These are phyloP conservation scores for Aulographum hederae DNA, from an alignment of 2,329 filamentous ascomycete genomes.

Conservation along the genomic window DNA sequence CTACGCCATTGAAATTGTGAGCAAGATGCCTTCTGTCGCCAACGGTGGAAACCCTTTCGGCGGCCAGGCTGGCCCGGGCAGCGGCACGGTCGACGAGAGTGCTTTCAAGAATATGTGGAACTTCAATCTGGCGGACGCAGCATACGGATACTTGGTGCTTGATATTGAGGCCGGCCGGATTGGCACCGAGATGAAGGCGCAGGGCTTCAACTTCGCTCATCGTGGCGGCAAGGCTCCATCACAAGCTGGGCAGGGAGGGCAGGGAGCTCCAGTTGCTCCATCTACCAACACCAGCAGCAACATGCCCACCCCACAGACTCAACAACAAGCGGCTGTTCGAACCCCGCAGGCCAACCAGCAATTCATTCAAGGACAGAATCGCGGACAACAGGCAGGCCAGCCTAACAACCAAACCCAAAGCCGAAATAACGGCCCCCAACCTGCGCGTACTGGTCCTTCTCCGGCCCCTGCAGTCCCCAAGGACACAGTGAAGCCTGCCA, in stretches of 20 bases:
- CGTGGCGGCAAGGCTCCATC: constrained; percentile 54
- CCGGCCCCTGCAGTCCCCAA: constrained; percentile 23
- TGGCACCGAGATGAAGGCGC: constrained; percentile 94
- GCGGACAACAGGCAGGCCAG: no score
- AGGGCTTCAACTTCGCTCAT: constrained; percentile 98
- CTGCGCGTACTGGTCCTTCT: constrained; percentile 20
- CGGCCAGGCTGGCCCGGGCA: constrained; percentile 55
- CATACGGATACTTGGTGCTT: constrained; percentile 87
- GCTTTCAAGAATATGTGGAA: constrained; percentile 99
- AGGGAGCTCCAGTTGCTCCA: constrained; percentile 18
- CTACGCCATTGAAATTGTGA: constrained; percentile 81
- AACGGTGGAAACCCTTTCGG: constrained; percentile 96
- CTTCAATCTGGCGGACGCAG: constrained; percentile 93
- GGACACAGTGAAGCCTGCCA: constrained; percentile 29
- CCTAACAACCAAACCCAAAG: constrained; percentile 20
- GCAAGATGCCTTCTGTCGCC: constrained; percentile 92
- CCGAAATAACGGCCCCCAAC: constrained; percentile 17
- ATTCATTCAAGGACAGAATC: constrained; percentile 13
- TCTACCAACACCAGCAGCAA: constrained; percentile 15
- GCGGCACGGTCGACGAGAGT: constrained; percentile 90
- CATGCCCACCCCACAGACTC: constrained; percentile 20
- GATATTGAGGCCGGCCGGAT: constrained; percentile 93
- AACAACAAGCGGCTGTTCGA: constrained; percentile 6
- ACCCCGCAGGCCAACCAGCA: constrained; percentile 3
- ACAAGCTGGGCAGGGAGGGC: constrained; percentile 11